Base-by-base conservation (phyloP, 148 eudicot genomes). In the Linanthus parryae region DNA sequence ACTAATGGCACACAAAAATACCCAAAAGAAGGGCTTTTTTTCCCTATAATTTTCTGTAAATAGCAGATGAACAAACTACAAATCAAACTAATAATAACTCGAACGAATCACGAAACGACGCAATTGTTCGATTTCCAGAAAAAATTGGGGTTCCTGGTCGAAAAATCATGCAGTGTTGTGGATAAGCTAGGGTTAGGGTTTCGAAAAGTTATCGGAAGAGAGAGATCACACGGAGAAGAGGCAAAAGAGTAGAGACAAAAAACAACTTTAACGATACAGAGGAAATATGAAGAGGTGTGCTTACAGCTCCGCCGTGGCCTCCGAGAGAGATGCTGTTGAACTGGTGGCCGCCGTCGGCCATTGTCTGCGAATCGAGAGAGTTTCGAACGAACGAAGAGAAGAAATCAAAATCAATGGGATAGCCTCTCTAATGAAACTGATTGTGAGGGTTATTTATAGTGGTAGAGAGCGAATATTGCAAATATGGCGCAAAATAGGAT, bases 231-330 rank as follows among this genome's bases (percentile, higher is more conserved):
- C n/a, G n/a, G n/a, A n/a, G 19, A 56, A 11, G 1, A 4, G 13
- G 13, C 0, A 1, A 21, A 22, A 44, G 12, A 44, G 4, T 13
- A 43, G 35, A 17, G n/a, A n/a, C n/a, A n/a, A n/a, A 43, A 4
- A 43, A 17, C 7, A 43, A 43, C 7, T 19, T 1, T 7, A 44
- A 0, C n/a, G 8, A 35, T 46, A 25, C 0, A 28, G 9, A 0
- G 16, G 17, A 13, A 14, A 42, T 8, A 37, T 33, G 30, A 8
- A 36, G 29, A 22, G 20, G 50, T 48, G 36, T 37, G n/a, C 78
- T 84, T 16, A 89, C 95, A 26, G 81, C 71, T 68, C 95, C 97
- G 25, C 97, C 91, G 38, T 91, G 95, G 44, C 95, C 97, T 20
- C 84, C 79, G n/a, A 85, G 95, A 36, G 95, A 80, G 57, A 89